Evolutionary conservation across 2,329 filamentous ascomycete species (phyloP).

Genomic region (Fusarium beomiforme): DNA sequence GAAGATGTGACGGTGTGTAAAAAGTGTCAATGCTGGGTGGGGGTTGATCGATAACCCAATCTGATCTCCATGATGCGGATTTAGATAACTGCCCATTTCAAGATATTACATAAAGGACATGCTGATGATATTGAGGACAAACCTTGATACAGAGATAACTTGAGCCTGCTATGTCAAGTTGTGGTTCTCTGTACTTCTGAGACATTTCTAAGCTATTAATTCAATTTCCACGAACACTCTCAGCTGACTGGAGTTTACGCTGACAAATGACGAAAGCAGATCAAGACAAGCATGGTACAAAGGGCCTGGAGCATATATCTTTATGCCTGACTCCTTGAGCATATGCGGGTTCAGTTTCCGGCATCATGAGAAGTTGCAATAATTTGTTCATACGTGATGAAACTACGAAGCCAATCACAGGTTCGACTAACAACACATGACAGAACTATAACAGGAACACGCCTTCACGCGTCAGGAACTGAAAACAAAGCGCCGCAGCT

Average conservation of each 20-base stretch:
- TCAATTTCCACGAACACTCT: not conserved
- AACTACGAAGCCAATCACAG: conserved; percentile 10
- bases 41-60: conserved; percentile 11
- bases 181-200: not conserved
- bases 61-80: not conserved
- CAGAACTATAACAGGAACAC: not conserved
- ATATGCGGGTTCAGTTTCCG: not conserved
- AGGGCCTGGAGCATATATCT: not conserved
- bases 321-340: not conserved
- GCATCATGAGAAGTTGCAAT: not conserved
- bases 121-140: not conserved
- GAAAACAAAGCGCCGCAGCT: not conserved
- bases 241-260: too few relatives aligned
- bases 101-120: not conserved
- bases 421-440: conserved; percentile 10
- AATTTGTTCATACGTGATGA: not conserved
- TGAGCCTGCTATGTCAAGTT: not conserved
- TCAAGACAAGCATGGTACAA: not conserved
- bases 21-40: conserved; percentile 12
- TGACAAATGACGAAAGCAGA: not conserved
- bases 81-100: not conserved
- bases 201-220: not conserved
- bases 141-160: not conserved
- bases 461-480: not conserved
- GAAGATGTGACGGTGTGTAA: conserved; percentile 19